Conservation (phyloP, 2,329 filamentous ascomycete genomes). For the Phaeophleospora eucalypticola region DNA sequence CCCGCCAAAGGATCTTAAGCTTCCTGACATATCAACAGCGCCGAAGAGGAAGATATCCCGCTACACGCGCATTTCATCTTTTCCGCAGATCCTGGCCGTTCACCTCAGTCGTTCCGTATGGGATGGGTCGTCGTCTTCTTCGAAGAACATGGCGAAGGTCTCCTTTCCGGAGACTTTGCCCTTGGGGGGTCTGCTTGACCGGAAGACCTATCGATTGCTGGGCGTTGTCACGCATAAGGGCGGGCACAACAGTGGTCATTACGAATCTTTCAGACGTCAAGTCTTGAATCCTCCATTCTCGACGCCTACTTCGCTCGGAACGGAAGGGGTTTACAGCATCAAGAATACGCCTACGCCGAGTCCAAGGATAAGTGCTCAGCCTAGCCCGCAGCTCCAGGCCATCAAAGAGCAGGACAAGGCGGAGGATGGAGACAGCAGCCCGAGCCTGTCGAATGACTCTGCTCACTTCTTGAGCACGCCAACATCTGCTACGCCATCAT, state of each 20-base stretch:
- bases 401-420: slow-evolving; percentile 7
- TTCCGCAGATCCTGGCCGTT: slow-evolving; percentile 85
- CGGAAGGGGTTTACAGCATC: slow-evolving; percentile 67
- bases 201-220: slow-evolving; percentile 77
- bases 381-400: slow-evolving; percentile 7
- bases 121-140: slow-evolving; percentile 65
- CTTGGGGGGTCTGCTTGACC: slow-evolving; percentile 72
- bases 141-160: slow-evolving; percentile 93
- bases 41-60: slow-evolving; percentile 82
- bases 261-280: slow-evolving; percentile 91
- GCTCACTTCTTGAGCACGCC: slow-evolving; percentile 13
- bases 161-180: slow-evolving; percentile 83
- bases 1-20: slow-evolving; percentile 63
- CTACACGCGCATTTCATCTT: slow-evolving; percentile 79
- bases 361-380: slow-evolving; percentile 32
- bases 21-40: slow-evolving; percentile 70
- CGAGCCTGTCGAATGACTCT: slow-evolving; percentile 10
- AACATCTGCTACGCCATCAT: slow-evolving; percentile 11
- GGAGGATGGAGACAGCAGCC: slow-evolving; percentile 7
- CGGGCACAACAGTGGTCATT: slow-evolving; percentile 92
- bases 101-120: slow-evolving; percentile 93
- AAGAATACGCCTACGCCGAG: slow-evolving; percentile 37
- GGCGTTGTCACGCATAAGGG: slow-evolving; percentile 92
- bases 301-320: slow-evolving; percentile 74
- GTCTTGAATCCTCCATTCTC: slow-evolving; percentile 74